Conservation (phyloP, 768 basidiomycete species). For the Kwoniella heveanensis region DNA sequence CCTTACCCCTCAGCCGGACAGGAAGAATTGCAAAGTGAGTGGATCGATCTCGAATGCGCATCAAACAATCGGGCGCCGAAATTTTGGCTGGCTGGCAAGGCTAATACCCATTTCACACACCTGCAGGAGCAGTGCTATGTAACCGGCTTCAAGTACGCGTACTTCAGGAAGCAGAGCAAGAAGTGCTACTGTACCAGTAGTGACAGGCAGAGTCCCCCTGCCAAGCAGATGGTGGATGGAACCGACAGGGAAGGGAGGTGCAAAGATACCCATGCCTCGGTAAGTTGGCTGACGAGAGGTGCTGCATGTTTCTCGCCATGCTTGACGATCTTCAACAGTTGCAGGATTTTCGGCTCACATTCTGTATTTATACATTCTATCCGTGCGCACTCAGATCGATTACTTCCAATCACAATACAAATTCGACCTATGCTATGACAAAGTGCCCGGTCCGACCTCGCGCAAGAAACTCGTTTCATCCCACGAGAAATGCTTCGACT, state of each 20-base stretch:
- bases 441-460: conserved; percentile 5
- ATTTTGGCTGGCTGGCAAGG: too few species aligned
- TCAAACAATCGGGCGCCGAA: too few species aligned
- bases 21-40: conserved; percentile 13
- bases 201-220: conserved; percentile 7
- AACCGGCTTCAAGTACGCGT: conserved; percentile 18
- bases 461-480: background rate
- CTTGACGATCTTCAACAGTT: too few species aligned
- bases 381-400: conserved; percentile 3
- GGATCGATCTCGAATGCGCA: background rate
- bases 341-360: too few species aligned
- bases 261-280: conserved; percentile 11
- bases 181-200: conserved; percentile 14
- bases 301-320: too few species aligned
- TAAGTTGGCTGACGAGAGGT: background rate
- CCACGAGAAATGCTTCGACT: conserved; percentile 14
- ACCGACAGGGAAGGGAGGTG: conserved; percentile 14
- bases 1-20: conserved; percentile 1
- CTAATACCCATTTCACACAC: background rate
- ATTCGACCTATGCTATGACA: conserved; percentile 15
- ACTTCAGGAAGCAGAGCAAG: conserved; percentile 3
- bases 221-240: conserved; percentile 6
- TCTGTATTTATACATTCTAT: background rate
- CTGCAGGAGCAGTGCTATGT: conserved; percentile 15
- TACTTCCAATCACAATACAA: conserved; percentile 6